Percentiles rank a stretch among this genome's conserved stretches.
These are phyloP conservation scores for Suhomyces guaymorum DNA, from an alignment of 1,139 yeast genomes.

Conservation along the genomic window DNA sequence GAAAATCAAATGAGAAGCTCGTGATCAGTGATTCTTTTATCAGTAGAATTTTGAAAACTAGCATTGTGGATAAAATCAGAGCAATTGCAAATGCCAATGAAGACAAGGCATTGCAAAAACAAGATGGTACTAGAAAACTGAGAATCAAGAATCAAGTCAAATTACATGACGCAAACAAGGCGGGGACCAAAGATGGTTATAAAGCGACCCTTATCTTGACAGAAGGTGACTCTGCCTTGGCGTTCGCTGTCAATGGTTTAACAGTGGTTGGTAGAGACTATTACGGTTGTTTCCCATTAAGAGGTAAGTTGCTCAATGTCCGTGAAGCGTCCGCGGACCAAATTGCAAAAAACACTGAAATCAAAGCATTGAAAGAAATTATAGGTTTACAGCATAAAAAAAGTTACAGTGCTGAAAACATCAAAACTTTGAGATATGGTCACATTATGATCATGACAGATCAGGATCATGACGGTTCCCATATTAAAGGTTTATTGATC, in stretches of 20 bases:
- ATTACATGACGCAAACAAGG: conserved; percentile 93
- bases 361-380: conserved; percentile 92
- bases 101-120: conserved; percentile 81
- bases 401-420: conserved; percentile 60
- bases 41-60: conserved; percentile 68
- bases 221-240: conserved; percentile 96
- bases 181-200: conserved; percentile 91
- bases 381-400: conserved; percentile 95
- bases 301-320: conserved; percentile 93
- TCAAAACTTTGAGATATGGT: conserved; percentile 83
- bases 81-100: conserved; percentile 87
- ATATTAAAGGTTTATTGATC: conserved; percentile 93
- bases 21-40: conserved; percentile 75
- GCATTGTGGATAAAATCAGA: conserved; percentile 77
- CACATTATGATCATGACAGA: conserved; percentile 99
- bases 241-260: conserved; percentile 90
- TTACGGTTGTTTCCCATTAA: conserved; percentile 92
- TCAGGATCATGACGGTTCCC: conserved; percentile 99
- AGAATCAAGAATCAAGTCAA: conserved; percentile 90
- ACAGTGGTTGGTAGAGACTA: conserved; percentile 95
- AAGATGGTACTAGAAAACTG: conserved; percentile 84
- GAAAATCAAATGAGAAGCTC: conserved; percentile 58
- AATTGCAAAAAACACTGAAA: conserved; percentile 87
- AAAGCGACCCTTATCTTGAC: conserved; percentile 92
- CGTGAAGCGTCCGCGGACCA: conserved; percentile 96